phyloP scores from a whole-genome alignment of 495 filamentous ascomycete genomes.

The Trichoderma virens region DNA sequence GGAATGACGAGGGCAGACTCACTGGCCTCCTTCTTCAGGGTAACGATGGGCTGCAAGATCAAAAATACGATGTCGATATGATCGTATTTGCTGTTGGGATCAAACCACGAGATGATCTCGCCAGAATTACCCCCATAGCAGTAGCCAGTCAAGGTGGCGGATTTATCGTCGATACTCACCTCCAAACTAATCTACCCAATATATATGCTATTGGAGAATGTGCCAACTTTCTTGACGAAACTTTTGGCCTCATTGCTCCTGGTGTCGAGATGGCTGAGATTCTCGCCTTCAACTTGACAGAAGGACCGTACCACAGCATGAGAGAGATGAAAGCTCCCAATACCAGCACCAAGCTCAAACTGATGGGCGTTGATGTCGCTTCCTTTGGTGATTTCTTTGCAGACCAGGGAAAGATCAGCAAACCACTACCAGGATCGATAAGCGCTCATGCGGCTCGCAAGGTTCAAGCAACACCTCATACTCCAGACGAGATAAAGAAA shows the following conservation, averaged over 20 bases:
- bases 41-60: conserved; percentile 48
- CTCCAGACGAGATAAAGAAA: background rate
- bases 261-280: conserved; percentile 97
- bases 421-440: background rate
- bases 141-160: conserved; percentile 69
- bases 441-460: conserved; percentile 16
- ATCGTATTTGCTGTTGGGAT: conserved; percentile 94
- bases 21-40: conserved; percentile 21
- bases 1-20: background rate
- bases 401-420: conserved; percentile 54
- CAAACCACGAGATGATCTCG: conserved; percentile 75
- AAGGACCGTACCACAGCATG: conserved; percentile 62
- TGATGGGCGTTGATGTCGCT: conserved; percentile 89
- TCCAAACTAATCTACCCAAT: conserved; percentile 63
- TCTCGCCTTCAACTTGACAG: conserved; percentile 87
- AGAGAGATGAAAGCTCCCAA: conserved; percentile 77
- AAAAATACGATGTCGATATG: conserved; percentile 59
- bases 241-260: conserved; percentile 88
- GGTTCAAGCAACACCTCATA: conserved; percentile 32
- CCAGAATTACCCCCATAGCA: conserved; percentile 59
- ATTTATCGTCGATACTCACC: conserved; percentile 62
- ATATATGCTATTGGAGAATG: conserved; percentile 95
- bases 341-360: conserved; percentile 88
- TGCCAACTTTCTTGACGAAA: conserved; percentile 89
- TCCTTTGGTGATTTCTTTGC: conserved; percentile 97